Evolutionary conservation across 768 basidiomycete genomes (phyloP).

Genomic region (Collybia mongolica): DNA sequence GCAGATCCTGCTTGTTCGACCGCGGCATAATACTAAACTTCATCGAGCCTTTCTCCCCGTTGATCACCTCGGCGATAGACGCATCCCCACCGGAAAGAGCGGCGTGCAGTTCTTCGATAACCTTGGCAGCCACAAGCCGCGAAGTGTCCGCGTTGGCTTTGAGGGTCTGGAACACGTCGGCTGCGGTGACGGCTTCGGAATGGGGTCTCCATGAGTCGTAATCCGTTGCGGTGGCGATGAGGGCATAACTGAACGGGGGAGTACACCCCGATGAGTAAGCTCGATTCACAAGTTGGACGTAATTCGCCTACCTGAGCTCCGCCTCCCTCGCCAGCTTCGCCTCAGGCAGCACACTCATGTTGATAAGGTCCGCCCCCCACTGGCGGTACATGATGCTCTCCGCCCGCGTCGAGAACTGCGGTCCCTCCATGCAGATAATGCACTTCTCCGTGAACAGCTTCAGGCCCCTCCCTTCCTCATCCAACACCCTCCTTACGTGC

Average conservation of each 20-base stretch:
- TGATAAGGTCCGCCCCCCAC: slow-evolving; percentile 93
- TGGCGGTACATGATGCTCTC: slow-evolving; percentile 92
- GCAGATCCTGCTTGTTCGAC: slow-evolving; percentile 48
- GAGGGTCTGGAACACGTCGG: slow-evolving; percentile 89
- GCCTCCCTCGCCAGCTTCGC: slow-evolving; percentile 97
- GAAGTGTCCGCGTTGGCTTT: slow-evolving; percentile 85
- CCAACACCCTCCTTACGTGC: slow-evolving; percentile 63
- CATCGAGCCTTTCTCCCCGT: slow-evolving; percentile 67
- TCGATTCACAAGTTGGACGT: not conserved
- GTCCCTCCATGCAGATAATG: slow-evolving; percentile 96
- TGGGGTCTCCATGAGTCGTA: slow-evolving; percentile 93
- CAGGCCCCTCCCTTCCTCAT: slow-evolving; percentile 54
- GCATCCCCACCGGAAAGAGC: slow-evolving; percentile 43
- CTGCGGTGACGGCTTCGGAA: slow-evolving; percentile 81
- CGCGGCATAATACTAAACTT: slow-evolving; percentile 80
- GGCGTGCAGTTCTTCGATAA: slow-evolving; percentile 70
- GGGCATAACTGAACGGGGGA: slow-evolving; percentile 68
- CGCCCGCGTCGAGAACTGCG: slow-evolving; percentile 96
- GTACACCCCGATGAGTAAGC: too few relatives aligned
- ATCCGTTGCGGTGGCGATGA: slow-evolving; percentile 90
- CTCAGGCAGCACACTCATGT: slow-evolving; percentile 97
- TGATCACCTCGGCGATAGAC: not conserved
- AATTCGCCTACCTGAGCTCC: slow-evolving; percentile 71
- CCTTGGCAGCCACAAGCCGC: slow-evolving; percentile 66
- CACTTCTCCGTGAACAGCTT: slow-evolving; percentile 80